Base-by-base conservation (phyloP, 495 filamentous ascomycete genomes). In the Neurospora cerealis region DNA sequence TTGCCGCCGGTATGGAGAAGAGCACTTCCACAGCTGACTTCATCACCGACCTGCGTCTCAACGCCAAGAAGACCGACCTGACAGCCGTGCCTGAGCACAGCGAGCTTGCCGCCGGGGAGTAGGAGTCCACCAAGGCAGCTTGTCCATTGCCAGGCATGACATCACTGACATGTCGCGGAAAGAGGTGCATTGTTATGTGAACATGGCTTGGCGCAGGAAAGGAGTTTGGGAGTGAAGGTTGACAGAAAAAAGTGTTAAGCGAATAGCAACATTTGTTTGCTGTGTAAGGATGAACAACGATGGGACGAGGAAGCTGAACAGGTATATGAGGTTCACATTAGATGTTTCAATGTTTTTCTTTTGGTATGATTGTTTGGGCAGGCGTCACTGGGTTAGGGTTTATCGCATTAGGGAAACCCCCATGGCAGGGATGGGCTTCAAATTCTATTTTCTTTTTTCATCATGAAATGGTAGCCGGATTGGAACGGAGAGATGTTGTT, bases 1-100 rank as follows among this genome's bases (percentile, higher is more conserved):
- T 95, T 2, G 87, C 87, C 2, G 85, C 84, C 19, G 79, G 80
- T 42, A 87, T 86, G 85, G 85, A 87, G 79, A 83, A 83, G 79
- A 79, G 24, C 38, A 70, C 21, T 48, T 69, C 17, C 70, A 73
- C 72, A n/a, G 60, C 69, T n/a, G 77, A 78, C 24, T 77, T 73
- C 60, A 44, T 80, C 19, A 73, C 62, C 38, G 76, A 78, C 72
- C 70, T 80, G 70, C 76, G 80, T 42, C 48, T 69, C 28, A 74
- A 73, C 28, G 73, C 74, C 46, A 66, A 79, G 19, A 72, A 41
- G 44, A 74, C 76, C 48, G 74, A 74, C 15, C 72, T 79, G n/a
- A 71, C 71, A 9, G 73, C 75, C 40, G 73, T 80, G 46, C 74
- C 74, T 8, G 78, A 77, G 70, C 69, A 66, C 1, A 74, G 66